A percentile compares a stretch with the other conserved stretches of the same genome.
These are phyloP conservation scores for Solanum hybrid DNA, from an alignment of 305 asterid genomes.

Conservation along the genomic window DNA sequence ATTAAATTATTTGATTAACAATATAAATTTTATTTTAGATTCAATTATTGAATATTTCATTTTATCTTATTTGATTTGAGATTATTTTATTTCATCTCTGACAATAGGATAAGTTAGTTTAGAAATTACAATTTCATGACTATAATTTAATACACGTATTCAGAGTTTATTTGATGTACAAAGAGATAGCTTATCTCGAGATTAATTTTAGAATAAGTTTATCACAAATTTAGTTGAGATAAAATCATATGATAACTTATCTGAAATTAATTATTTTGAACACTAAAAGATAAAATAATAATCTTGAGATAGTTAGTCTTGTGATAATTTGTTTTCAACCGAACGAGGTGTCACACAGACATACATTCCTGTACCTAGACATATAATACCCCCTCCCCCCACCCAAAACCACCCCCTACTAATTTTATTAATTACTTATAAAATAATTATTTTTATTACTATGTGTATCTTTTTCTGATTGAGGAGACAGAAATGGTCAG, in stretches of 20 bases:
- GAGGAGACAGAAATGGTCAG: slow-evolving; percentile 25
- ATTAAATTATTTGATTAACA: neutral
- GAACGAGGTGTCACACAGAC: neutral
- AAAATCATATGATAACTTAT: neutral
- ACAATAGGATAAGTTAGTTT: neutral
- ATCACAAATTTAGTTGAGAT: neutral
- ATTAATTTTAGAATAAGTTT: neutral
- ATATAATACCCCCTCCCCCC: neutral
- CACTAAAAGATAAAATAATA: neutral
- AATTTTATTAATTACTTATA: neutral
- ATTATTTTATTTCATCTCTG: neutral
- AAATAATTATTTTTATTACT: neutral
- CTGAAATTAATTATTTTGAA: neutral
- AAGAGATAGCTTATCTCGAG: neutral
- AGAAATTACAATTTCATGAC: neutral
- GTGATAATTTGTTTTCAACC: neutral
- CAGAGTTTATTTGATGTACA: neutral
- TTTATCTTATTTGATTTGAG: neutral
- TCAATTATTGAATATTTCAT: neutral
- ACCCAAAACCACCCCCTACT: neutral
- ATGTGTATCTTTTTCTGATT: neutral
- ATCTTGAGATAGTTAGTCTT: neutral
- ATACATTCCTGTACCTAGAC: neutral
- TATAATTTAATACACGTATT: neutral
- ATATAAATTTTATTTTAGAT: neutral